These are phyloP conservation scores for Sedum album DNA, from an alignment of 164 flowering plant species.

Conservation along the genomic window DNA sequence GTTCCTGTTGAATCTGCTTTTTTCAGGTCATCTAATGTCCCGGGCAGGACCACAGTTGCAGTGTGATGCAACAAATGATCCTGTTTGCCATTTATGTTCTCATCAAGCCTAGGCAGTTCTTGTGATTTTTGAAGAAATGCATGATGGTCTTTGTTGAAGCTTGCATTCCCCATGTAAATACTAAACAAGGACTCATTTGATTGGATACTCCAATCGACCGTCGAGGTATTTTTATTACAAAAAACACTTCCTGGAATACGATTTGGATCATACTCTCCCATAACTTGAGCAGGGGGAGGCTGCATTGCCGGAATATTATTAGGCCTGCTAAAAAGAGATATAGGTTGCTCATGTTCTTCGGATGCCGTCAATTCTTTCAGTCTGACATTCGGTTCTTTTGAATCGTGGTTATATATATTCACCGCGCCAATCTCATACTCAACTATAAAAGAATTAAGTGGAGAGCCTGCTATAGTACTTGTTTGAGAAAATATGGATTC, in stretches of 20 bases:
- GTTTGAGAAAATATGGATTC: background rate
- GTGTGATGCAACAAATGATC: background rate
- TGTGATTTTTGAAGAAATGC: constrained; percentile 29
- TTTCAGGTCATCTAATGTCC: background rate
- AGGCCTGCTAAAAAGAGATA: background rate
- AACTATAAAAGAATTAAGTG: background rate
- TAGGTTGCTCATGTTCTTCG: background rate
- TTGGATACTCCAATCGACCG: constrained; percentile 44
- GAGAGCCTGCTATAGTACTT: background rate
- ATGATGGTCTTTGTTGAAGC: constrained; percentile 37
- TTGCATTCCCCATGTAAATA: constrained; percentile 39
- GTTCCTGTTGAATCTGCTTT: background rate
- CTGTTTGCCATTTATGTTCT: constrained; percentile 2
- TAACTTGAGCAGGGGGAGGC: constrained; percentile 17
- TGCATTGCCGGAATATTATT: background rate
- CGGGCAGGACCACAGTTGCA: background rate
- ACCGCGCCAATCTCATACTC: background rate
- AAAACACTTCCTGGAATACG: too few species aligned
- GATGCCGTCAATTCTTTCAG: background rate
- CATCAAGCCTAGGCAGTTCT: constrained; percentile 26
- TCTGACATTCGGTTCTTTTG: background rate
- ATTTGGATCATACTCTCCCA: constrained; percentile 34
- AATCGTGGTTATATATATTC: background rate
- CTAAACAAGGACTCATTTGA: constrained; percentile 65
- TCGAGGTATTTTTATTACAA: constrained; percentile 19